Conservation (phyloP, 352 stramenopile species). For the Phytophthora citricola region DNA sequence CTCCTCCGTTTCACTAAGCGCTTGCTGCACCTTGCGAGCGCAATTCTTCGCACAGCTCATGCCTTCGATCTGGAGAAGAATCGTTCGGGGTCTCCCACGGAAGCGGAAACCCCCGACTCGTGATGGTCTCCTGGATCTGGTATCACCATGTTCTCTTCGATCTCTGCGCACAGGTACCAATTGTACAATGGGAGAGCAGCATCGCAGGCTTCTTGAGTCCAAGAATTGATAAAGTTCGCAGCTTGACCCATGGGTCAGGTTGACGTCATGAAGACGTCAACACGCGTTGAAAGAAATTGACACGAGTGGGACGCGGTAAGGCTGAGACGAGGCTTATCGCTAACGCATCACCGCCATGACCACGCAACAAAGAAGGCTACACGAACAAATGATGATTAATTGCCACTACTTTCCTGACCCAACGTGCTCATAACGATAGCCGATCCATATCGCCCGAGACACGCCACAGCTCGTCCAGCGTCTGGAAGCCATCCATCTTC, state of each 20-base stretch:
- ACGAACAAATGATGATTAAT: constrained; percentile 27
- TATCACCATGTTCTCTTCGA: no score
- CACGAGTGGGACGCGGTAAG: constrained; percentile 31
- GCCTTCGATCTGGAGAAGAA: constrained; percentile 61
- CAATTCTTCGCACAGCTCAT: constrained; percentile 79
- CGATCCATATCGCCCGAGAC: constrained; percentile 88
- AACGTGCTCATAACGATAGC: constrained; percentile 67
- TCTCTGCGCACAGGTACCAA: constrained; percentile 2
- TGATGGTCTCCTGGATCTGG: neutral
- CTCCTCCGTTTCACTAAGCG: constrained; percentile 58
- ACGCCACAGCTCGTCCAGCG: constrained; percentile 81
- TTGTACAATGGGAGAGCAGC: constrained; percentile 3
- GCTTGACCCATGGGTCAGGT: constrained; percentile 3
- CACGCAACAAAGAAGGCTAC: constrained; percentile 18
- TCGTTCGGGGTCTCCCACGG: constrained; percentile 38
- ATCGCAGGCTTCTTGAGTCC: neutral
- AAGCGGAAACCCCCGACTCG: constrained; percentile 51
- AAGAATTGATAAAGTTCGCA: neutral
- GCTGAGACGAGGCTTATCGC: constrained; percentile 6
- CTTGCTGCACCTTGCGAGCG: constrained; percentile 73
- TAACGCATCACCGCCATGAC: no score
- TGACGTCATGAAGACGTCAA: constrained; percentile 34
- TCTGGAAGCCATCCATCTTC: constrained; percentile 89
- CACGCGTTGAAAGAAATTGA: constrained; percentile 19
- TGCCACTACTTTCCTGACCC: constrained; percentile 25